Percentiles rank a stretch among this genome's conserved stretches.
Evolutionary conservation across 2,329 filamentous ascomycete species (phyloP).

Genomic region (Clathrospora elynae): DNA sequence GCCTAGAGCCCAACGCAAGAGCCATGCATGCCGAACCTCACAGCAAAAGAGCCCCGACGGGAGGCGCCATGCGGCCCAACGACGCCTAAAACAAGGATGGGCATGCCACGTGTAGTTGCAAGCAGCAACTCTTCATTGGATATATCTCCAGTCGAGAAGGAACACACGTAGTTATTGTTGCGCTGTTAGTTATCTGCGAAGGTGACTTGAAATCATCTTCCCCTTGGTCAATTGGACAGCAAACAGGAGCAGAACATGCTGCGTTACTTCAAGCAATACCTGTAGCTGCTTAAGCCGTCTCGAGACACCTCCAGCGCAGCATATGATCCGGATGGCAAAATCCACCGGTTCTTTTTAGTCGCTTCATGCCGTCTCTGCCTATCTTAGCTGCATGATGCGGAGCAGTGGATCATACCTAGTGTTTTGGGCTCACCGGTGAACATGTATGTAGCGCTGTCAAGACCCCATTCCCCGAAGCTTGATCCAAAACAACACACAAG

Average conservation of each 20-base stretch:
- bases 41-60: slow-evolving; percentile 22
- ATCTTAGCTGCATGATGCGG: slow-evolving; percentile 17
- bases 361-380: slow-evolving; percentile 13
- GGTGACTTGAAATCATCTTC: no score
- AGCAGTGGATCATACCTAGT: no score
- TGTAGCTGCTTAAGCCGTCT: not conserved
- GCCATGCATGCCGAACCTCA: slow-evolving; percentile 14
- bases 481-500: no score
- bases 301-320: not conserved
- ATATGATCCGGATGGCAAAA: not conserved
- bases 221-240: no score
- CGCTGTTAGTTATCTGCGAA: slow-evolving; percentile 3
- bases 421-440: no score
- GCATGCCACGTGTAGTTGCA: slow-evolving; percentile 26
- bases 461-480: no score
- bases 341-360: not conserved
- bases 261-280: not conserved
- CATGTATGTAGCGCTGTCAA: no score
- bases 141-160: slow-evolving; percentile 3
- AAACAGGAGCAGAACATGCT: no score
- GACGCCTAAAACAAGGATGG: slow-evolving; percentile 7
- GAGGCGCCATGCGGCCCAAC: slow-evolving; percentile 28
- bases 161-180: slow-evolving; percentile 3
- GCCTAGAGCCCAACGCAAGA: slow-evolving; percentile 21
- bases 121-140: slow-evolving; percentile 3